Conservation (phyloP, 2,329 filamentous ascomycete genomes). For the Stachybotrys chartarum region DNA sequence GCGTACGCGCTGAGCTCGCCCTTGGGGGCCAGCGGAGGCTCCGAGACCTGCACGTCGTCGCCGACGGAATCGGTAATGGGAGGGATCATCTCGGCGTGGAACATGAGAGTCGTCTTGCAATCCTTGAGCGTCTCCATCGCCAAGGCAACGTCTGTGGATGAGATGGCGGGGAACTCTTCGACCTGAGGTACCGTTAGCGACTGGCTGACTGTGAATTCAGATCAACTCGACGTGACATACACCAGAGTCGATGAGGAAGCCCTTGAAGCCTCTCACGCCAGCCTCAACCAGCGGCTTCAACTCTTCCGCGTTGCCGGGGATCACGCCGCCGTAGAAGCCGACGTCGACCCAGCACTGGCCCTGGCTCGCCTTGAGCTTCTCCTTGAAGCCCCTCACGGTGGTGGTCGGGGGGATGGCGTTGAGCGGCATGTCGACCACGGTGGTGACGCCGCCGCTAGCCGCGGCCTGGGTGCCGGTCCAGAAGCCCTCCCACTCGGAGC, state of each 20-base stretch:
- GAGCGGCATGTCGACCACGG: slow-evolving; percentile 93
- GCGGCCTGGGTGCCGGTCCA: slow-evolving; percentile 89
- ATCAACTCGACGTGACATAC: slow-evolving; percentile 45
- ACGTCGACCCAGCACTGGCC: slow-evolving; percentile 98
- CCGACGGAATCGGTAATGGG: slow-evolving; percentile 73
- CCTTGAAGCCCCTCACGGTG: slow-evolving; percentile 70
- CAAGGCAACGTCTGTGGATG: slow-evolving; percentile 65
- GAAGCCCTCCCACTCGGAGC: slow-evolving; percentile 98
- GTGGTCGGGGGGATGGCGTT: slow-evolving; percentile 97
- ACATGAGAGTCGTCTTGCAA: slow-evolving; percentile 88
- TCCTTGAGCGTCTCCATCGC: slow-evolving; percentile 77
- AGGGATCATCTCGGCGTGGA: slow-evolving; percentile 98
- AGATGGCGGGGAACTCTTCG: slow-evolving; percentile 93
- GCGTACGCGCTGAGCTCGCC: slow-evolving; percentile 72
- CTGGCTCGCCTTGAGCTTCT: slow-evolving; percentile 76
- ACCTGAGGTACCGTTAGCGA: slow-evolving; percentile 46
- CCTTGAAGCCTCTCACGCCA: slow-evolving; percentile 93
- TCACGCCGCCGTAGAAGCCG: slow-evolving; percentile 93
- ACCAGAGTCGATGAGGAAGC: slow-evolving; percentile 93
- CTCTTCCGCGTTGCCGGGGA: slow-evolving; percentile 80
- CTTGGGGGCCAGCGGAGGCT: slow-evolving; percentile 61
- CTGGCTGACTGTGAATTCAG: background rate
- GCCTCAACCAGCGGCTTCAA: slow-evolving; percentile 73
- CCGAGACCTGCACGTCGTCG: slow-evolving; percentile 64
- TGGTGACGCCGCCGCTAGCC: slow-evolving; percentile 92